phyloP scores from a whole-genome alignment of 2,329 filamentous ascomycete genomes.

The Boeremia lycopersici region DNA sequence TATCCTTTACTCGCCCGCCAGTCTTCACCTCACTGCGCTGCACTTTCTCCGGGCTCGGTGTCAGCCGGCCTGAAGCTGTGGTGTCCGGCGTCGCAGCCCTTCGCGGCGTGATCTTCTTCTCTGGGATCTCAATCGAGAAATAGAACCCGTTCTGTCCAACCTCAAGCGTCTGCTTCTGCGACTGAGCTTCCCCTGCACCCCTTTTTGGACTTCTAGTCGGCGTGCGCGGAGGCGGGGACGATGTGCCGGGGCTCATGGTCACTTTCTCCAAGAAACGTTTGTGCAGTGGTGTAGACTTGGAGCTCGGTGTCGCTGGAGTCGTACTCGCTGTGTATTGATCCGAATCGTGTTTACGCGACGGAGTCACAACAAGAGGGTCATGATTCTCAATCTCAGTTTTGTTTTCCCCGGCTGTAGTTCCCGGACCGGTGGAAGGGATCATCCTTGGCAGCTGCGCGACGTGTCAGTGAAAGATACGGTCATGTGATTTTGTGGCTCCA shows the following conservation, averaged over 20 bases:
- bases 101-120: constrained; percentile 17
- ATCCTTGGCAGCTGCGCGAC: constrained; percentile 8
- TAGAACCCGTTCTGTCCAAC: constrained; percentile 28
- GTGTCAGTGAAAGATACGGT: constrained; percentile 13
- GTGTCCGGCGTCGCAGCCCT: constrained; percentile 11
- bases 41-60: constrained; percentile 14
- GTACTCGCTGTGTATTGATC: background rate
- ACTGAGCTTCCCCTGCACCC: background rate
- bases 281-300: constrained; percentile 18
- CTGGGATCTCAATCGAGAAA: constrained; percentile 27
- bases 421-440: background rate
- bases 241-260: constrained; percentile 19
- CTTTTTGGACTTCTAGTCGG: constrained; percentile 12
- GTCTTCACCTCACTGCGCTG: background rate
- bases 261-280: constrained; percentile 25
- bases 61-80: background rate
- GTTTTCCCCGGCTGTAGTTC: background rate
- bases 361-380: constrained; percentile 12
- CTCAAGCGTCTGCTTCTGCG: constrained; percentile 20
- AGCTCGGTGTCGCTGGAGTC: constrained; percentile 7
- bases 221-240: constrained; percentile 20
- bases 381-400: constrained; percentile 4
- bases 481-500: constrained; percentile 7
- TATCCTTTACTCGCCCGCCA: constrained; percentile 11
- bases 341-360: background rate